These are phyloP conservation scores for Ceratonia siliqua DNA, from an alignment of 306 rosid species.

Conservation along the genomic window DNA sequence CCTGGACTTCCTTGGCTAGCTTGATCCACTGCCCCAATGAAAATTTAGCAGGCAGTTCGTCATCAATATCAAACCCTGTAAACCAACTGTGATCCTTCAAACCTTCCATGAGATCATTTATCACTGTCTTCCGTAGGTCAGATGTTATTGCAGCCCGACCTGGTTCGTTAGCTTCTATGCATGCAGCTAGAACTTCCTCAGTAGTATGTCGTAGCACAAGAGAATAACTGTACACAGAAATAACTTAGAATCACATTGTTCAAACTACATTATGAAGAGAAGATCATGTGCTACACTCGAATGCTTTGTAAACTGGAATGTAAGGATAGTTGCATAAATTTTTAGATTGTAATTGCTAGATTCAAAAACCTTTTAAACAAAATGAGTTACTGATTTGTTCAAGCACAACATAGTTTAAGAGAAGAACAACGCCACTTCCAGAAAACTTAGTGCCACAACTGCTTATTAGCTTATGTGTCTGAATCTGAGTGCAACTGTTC, in stretches of 20 bases:
- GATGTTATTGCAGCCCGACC: conserved; percentile 76
- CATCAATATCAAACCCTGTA: conserved; percentile 74
- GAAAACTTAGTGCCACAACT: neutral
- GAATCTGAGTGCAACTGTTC: neutral
- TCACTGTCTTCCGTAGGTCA: conserved; percentile 62
- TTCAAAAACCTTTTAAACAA: neutral
- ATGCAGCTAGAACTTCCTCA: conserved; percentile 94
- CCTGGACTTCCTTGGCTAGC: conserved; percentile 75
- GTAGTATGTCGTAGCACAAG: conserved; percentile 95
- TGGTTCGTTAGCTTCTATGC: conserved; percentile 85
- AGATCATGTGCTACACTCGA: neutral
- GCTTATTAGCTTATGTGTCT: neutral
- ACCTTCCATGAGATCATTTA: conserved; percentile 74
- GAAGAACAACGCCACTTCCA: neutral
- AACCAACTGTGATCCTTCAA: conserved; percentile 75
- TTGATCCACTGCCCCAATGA: conserved; percentile 80
- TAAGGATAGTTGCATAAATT: conserved; percentile 22
- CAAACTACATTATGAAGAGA: conserved; percentile 11
- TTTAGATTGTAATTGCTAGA: conserved; percentile 11
- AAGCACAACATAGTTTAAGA: conserved; percentile 8
- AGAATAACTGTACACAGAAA: conserved; percentile 66
- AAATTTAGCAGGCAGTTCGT: conserved; percentile 59
- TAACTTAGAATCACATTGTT: conserved; percentile 5
- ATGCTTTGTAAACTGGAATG: conserved; percentile 3
- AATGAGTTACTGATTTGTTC: neutral